Percentiles rank a stretch among this genome's conserved stretches.
phyloP scores from a whole-genome alignment of 1,284 basidiomycete species.

The Ganoderma lingzhi region DNA sequence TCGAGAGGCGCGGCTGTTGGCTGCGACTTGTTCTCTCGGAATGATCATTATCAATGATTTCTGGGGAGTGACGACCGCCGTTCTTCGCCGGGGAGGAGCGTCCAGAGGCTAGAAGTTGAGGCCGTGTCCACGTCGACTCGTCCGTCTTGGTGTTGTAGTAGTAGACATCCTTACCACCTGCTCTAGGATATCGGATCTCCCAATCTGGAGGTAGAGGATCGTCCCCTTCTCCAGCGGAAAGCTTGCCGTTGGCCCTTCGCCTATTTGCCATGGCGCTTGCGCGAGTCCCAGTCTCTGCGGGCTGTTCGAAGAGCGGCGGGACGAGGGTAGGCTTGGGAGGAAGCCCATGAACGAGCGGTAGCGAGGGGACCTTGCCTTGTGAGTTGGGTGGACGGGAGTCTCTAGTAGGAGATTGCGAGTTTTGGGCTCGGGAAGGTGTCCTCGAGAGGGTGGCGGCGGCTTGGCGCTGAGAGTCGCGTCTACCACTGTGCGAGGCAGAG shows the following conservation, averaged over 20 bases:
- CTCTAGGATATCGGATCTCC: constrained; percentile 64
- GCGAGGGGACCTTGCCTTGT: constrained; percentile 36
- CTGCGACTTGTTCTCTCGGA: constrained; percentile 25
- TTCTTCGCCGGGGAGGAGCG: constrained; percentile 38
- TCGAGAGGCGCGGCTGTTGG: constrained; percentile 21
- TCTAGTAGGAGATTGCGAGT: constrained; percentile 34
- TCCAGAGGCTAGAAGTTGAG: constrained; percentile 38
- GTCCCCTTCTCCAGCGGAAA: constrained; percentile 23
- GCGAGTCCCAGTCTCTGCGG: constrained; percentile 59
- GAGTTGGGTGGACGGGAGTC: constrained; percentile 44
- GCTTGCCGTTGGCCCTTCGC: constrained; percentile 37
- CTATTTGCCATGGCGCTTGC: constrained; percentile 48
- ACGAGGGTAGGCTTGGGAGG: constrained; percentile 74
- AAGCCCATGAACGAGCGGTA: constrained; percentile 64
- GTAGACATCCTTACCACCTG: constrained; percentile 52
- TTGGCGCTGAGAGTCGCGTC: constrained; percentile 37
- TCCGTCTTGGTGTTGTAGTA: constrained; percentile 68
- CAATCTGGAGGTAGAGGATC: constrained; percentile 64
- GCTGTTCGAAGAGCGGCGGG: constrained; percentile 59
- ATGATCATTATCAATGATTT: constrained; percentile 19
- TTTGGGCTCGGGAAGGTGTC: constrained; percentile 37
- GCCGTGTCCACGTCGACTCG: constrained; percentile 67
- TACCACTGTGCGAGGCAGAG: constrained; percentile 21
- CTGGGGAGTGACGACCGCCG: constrained; percentile 30
- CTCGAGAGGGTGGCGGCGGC: constrained; percentile 25